Percentiles rank a stretch among this genome's conserved stretches.
phyloP scores from a whole-genome alignment of 1,284 basidiomycete genomes.

The Kalmanozyma brasiliensis region DNA sequence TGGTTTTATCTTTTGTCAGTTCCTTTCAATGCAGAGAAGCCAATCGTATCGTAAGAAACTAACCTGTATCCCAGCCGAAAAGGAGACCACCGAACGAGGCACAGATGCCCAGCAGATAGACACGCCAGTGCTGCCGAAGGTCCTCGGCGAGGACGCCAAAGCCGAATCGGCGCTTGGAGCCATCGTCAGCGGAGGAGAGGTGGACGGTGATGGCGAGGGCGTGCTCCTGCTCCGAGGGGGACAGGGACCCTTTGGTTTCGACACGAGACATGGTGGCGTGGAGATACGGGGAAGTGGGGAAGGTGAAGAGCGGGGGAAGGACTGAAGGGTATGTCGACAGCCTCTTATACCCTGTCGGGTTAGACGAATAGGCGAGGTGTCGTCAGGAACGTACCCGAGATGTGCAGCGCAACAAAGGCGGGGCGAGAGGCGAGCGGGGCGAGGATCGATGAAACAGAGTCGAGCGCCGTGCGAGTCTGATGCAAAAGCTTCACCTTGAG shows the following conservation, averaged over 20 bases:
- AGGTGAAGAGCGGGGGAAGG: background rate
- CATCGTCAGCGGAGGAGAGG: conserved; percentile 11
- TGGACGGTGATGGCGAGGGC: conserved; percentile 7
- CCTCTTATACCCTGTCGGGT: too few species aligned
- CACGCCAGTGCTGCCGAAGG: conserved; percentile 39
- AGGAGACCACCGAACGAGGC: conserved; percentile 41
- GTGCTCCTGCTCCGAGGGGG: conserved; percentile 38
- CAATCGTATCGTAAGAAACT: too few species aligned
- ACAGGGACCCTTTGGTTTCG: conserved; percentile 22
- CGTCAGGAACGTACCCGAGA: background rate
- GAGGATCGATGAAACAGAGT: background rate
- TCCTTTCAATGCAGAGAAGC: too few species aligned
- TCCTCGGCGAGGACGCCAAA: conserved; percentile 18
- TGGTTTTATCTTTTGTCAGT: too few species aligned
- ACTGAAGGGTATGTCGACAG: background rate
- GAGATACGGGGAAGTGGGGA: background rate
- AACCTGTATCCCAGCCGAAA: conserved; percentile 49
- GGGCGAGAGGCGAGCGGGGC: background rate
- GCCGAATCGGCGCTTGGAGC: conserved; percentile 14
- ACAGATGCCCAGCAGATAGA: conserved; percentile 41
- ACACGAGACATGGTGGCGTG: conserved; percentile 12
- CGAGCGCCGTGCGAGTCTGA: too few species aligned
- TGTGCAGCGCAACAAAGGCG: too few species aligned
- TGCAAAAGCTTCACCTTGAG: too few species aligned
- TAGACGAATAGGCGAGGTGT: too few species aligned